Conservation (phyloP, 768 basidiomycete species). For the Suillus clintonianus region DNA sequence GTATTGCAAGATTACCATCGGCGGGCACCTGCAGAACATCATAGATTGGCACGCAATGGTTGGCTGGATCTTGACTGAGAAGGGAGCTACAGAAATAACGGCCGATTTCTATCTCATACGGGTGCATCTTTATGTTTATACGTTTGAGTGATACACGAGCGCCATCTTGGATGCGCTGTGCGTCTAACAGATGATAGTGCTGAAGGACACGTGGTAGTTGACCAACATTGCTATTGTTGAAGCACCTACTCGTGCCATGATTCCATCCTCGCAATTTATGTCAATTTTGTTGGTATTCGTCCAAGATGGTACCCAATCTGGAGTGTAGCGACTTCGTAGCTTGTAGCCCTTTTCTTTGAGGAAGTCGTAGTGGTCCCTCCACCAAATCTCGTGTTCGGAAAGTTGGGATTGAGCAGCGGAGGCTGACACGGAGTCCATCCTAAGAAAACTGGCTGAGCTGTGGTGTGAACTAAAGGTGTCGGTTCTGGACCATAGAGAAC, state of each 20-base stretch:
- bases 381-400: background rate
- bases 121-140: slow-evolving; percentile 6
- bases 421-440: background rate
- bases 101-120: slow-evolving; percentile 20
- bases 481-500: too few relatives aligned
- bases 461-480: background rate
- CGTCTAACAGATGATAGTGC: slow-evolving; percentile 21
- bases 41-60: slow-evolving; percentile 25
- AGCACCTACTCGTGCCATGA: background rate
- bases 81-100: slow-evolving; percentile 10
- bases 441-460: background rate
- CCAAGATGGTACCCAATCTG: slow-evolving; percentile 25
- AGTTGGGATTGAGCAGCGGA: background rate
- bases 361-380: slow-evolving; percentile 8
- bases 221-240: background rate
- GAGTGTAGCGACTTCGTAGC: slow-evolving; percentile 17
- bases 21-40: slow-evolving; percentile 12
- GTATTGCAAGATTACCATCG: slow-evolving; percentile 6
- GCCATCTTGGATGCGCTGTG: slow-evolving; percentile 23
- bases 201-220: background rate
- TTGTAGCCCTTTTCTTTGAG: slow-evolving; percentile 16
- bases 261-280: slow-evolving; percentile 6
- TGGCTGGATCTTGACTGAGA: slow-evolving; percentile 6
- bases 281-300: background rate
- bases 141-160: slow-evolving; percentile 29